Conservation (phyloP, 495 filamentous ascomycete species). For the Apiosordaria backusii region DNA sequence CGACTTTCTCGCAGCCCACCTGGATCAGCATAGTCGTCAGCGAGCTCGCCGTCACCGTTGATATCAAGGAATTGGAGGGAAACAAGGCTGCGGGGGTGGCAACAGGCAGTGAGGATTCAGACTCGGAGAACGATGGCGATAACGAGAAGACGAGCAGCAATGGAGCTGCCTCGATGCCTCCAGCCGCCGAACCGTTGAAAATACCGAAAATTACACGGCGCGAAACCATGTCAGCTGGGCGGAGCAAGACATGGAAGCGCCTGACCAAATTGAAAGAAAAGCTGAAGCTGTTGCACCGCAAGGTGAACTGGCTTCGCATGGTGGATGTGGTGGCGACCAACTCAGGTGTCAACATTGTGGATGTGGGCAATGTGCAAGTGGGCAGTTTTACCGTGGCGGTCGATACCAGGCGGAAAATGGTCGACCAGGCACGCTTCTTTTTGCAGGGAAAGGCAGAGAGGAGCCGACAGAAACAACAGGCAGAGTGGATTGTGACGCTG, state of each 20-base stretch:
- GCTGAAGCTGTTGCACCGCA: constrained; percentile 80
- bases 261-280: constrained; percentile 74
- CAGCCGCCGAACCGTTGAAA: constrained; percentile 18
- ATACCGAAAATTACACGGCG: constrained; percentile 22
- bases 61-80: constrained; percentile 60
- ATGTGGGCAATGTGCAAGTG: constrained; percentile 80
- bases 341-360: constrained; percentile 66
- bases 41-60: constrained; percentile 78
- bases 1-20: constrained; percentile 94
- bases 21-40: constrained; percentile 89
- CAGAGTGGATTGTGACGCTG: constrained; percentile 88
- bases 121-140: constrained; percentile 25
- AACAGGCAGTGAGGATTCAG: constrained; percentile 22
- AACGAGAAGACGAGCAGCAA: constrained; percentile 19
- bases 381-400: constrained; percentile 81
- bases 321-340: constrained; percentile 86
- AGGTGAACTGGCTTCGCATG: constrained; percentile 83
- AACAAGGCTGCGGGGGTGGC: constrained; percentile 32
- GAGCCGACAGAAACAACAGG: constrained; percentile 69
- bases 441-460: constrained; percentile 68
- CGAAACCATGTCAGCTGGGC: constrained; percentile 29
- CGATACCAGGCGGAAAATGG: constrained; percentile 86
- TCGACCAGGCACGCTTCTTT: constrained; percentile 87
- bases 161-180: neutral
- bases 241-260: constrained; percentile 74